Evolutionary conservation across 1,284 basidiomycete genomes (phyloP), one percentile per base, ranked within the genome.

Genomic region (Peniophora sp.): DNA sequence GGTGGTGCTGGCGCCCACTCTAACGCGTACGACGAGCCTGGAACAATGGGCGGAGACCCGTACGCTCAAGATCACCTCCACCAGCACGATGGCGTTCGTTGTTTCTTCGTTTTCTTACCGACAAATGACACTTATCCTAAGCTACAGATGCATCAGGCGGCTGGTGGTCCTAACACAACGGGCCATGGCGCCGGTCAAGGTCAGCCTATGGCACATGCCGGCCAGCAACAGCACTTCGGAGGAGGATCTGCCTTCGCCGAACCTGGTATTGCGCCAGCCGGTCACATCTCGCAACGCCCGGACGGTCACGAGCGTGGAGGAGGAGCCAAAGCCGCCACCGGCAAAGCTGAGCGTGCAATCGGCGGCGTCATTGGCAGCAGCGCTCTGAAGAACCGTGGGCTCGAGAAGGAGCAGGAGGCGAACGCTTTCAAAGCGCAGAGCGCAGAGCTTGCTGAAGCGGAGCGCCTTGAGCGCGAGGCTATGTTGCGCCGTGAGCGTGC

Each of bases 401-500:
- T 72, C 39, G 68, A 76, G 66, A 80, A 79, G 59, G 73, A 81
- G 58, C 69, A 71, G 46, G 76, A 78, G 64, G 77, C 77, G 0
- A 64, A 70, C 20, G 64, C 70, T 1, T 57, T 72, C 48, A 75
- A 74, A 54, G 55, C 67, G 15, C 78, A 79, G 62, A 69, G 71
- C 32, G 57, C 63, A 3, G 78, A 79, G 57, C 63, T 80, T 18
- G 65, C 68, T n/a, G 75, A 78, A 59, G 78, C 78, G 22, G 76
- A 80, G 60, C 69, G 73, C 18, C 66, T 79, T 11, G 78, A 80
- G 62, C 64, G 63, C 1, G 75, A 78, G 58, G 78, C 77, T 9
- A 46, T 68, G 41, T 59, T 70, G 60, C 69, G 71, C 35, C 71
- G 77, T 20, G 73, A 79, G 55, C 70, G 76, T 3, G 78, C 77